A percentile compares a stretch with the other conserved stretches of the same genome.
Conservation (phyloP, 2,329 filamentous ascomycete species). For the Huntiella omanensis region DNA sequence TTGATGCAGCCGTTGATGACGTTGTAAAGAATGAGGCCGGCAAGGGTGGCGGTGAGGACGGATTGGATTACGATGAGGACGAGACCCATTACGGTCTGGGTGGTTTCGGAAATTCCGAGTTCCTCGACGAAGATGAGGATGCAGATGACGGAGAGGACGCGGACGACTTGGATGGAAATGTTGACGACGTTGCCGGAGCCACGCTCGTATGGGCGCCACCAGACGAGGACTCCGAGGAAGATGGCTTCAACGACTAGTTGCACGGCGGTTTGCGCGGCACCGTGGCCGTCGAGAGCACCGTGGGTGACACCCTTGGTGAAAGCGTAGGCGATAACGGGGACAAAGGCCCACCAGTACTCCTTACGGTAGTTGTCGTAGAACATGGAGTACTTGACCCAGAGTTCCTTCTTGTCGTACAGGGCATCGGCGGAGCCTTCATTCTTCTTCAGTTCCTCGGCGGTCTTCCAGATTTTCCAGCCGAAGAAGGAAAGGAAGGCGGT, state of each 20-base stretch:
- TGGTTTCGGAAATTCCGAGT: constrained; percentile 74
- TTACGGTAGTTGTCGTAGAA: constrained; percentile 96
- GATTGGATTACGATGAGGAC: constrained; percentile 85
- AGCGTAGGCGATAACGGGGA: constrained; percentile 77
- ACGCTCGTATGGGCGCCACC: constrained; percentile 71
- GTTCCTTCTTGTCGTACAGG: constrained; percentile 74
- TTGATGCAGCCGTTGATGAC: constrained; percentile 66
- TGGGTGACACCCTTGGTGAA: constrained; percentile 76
- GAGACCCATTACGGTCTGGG: constrained; percentile 85
- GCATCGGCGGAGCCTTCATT: constrained; percentile 51
- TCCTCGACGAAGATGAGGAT: constrained; percentile 89
- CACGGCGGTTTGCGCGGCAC: constrained; percentile 58
- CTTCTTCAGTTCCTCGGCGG: constrained; percentile 56
- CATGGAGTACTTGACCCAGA: constrained; percentile 88
- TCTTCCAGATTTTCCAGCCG: constrained; percentile 61
- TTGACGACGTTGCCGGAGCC: constrained; percentile 86
- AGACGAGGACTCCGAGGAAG: constrained; percentile 63
- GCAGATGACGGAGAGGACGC: constrained; percentile 72
- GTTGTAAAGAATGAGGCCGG: constrained; percentile 77
- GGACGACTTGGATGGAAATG: constrained; percentile 73
- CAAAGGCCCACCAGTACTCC: constrained; percentile 92
- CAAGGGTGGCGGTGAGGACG: constrained; percentile 60
- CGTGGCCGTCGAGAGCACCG: constrained; percentile 69
- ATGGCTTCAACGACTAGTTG: constrained; percentile 66
- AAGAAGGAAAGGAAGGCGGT: constrained; percentile 70